Percentiles rank a stretch among this genome's conserved stretches.
These are phyloP conservation scores for Nakazawaea molendinolei DNA, from an alignment of 805 yeast species.

Conservation along the genomic window DNA sequence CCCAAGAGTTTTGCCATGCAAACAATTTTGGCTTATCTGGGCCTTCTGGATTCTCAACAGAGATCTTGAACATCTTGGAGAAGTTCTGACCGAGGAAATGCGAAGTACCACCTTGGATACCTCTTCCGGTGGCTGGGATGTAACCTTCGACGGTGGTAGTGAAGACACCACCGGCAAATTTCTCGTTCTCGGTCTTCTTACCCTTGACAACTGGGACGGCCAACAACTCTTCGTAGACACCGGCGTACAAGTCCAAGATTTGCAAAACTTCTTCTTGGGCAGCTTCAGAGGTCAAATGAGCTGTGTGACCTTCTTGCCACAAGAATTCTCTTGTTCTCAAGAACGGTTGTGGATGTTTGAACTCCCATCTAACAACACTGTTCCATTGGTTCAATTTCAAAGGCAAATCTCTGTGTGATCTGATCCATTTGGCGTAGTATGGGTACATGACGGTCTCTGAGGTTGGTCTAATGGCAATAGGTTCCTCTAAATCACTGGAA, in stretches of 20 bases:
- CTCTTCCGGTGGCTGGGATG: conserved; percentile 98
- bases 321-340: conserved; percentile 97
- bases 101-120: conserved; percentile 98
- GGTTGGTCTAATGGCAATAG: conserved; percentile 98
- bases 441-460: conserved; percentile 99
- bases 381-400: conserved; percentile 98
- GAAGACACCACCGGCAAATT: conserved; percentile 95
- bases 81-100: conserved; percentile 98
- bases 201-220: conserved; percentile 98
- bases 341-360: conserved; percentile 99
- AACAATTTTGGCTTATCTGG: conserved; percentile 74
- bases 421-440: conserved; percentile 97
- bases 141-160: conserved; percentile 96
- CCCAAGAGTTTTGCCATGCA: conserved; percentile 99
- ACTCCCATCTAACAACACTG: conserved; percentile 99
- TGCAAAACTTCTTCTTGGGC: conserved; percentile 80
- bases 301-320: conserved; percentile 99
- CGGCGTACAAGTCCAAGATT: conserved; percentile 81
- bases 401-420: conserved; percentile 97
- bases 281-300: conserved; percentile 76
- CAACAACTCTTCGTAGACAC: conserved; percentile 80
- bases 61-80: conserved; percentile 95
- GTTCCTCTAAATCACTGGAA: conserved; percentile 88
- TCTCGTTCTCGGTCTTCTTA: conserved; percentile 92
- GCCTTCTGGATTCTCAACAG: conserved; percentile 94